A percentile compares a stretch with the other conserved stretches of the same genome.
These are phyloP conservation scores for Magnolia sinica DNA, from an alignment of 164 flowering plant genomes.

Conservation along the genomic window DNA sequence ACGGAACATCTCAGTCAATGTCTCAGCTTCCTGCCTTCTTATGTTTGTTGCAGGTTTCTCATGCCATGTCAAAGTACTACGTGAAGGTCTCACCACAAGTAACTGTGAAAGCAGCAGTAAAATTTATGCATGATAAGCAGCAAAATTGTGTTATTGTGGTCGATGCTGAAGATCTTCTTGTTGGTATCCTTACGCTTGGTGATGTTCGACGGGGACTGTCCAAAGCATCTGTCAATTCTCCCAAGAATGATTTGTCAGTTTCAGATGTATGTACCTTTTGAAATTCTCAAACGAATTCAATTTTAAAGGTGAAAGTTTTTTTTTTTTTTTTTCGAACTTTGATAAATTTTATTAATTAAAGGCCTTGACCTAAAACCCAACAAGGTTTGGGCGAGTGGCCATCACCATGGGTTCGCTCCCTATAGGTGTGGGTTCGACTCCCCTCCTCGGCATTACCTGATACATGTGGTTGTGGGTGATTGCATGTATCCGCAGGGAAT, in stretches of 20 bases:
- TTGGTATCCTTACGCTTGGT: slow-evolving; percentile 82
- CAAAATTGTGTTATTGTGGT: slow-evolving; percentile 72
- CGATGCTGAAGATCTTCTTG: slow-evolving; percentile 69
- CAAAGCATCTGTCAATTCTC: slow-evolving; percentile 37
- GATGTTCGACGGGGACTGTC: slow-evolving; percentile 59
- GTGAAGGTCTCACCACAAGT: slow-evolving; percentile 42
- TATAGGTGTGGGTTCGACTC: no score
- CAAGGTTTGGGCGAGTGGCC: no score
- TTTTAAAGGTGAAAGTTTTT: neutral
- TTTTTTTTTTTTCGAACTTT: neutral
- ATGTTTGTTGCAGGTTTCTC: slow-evolving; percentile 56
- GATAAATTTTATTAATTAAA: no score
- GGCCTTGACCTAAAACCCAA: no score
- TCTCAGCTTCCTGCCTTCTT: neutral
- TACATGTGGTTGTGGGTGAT: no score
- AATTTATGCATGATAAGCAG: slow-evolving; percentile 55
- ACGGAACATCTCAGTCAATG: neutral
- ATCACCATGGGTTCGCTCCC: no score
- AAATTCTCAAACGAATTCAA: neutral
- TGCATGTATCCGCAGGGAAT: no score
- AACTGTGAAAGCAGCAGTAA: slow-evolving; percentile 60
- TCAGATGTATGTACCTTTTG: slow-evolving; percentile 53
- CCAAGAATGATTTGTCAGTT: slow-evolving; percentile 34
- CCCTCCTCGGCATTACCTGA: no score
- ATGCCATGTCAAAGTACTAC: slow-evolving; percentile 75